Conservation (phyloP, 257 asterid species). For the Primulina huaijiensis region DNA sequence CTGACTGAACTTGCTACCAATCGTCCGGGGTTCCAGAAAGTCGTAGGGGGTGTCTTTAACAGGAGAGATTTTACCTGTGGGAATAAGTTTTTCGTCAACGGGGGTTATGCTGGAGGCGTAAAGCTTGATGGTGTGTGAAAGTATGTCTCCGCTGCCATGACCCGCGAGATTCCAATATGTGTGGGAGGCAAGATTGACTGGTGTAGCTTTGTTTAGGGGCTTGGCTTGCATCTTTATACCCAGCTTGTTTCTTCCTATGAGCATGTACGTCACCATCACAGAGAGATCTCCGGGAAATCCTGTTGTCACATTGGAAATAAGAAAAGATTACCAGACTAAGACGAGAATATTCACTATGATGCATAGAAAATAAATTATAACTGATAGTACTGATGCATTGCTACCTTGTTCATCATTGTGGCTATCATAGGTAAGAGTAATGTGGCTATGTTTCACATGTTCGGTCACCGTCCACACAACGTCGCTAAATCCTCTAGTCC, state of each 20-base stretch:
- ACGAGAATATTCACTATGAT: too few species aligned
- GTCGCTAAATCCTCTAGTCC: conserved; percentile 50
- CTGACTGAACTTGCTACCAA: conserved; percentile 44
- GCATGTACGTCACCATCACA: conserved; percentile 57
- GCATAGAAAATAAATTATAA: too few species aligned
- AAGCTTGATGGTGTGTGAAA: conserved; percentile 58
- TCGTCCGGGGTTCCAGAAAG: conserved; percentile 44
- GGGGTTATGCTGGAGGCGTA: conserved; percentile 60
- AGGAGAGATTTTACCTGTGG: conserved; percentile 54
- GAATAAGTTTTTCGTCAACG: conserved; percentile 55
- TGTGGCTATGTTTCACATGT: conserved; percentile 40
- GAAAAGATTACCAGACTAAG: too few species aligned
- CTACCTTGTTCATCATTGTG: conserved; percentile 81
- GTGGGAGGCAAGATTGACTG: conserved; percentile 79
- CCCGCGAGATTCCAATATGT: conserved; percentile 87
- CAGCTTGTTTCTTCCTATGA: conserved; percentile 41
- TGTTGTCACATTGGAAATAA: conserved; percentile 13
- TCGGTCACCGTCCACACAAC: conserved; percentile 58
- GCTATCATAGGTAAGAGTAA: conserved; percentile 60
- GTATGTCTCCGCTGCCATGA: conserved; percentile 56
- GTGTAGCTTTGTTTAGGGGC: conserved; percentile 57
- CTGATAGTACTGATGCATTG: too few species aligned
- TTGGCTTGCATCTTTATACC: conserved; percentile 61
- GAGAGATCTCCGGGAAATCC: conserved; percentile 73
- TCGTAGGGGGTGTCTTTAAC: conserved; percentile 58